Conservation (phyloP, 1,284 basidiomycete genomes). For the Exsudoporus floridanus region DNA sequence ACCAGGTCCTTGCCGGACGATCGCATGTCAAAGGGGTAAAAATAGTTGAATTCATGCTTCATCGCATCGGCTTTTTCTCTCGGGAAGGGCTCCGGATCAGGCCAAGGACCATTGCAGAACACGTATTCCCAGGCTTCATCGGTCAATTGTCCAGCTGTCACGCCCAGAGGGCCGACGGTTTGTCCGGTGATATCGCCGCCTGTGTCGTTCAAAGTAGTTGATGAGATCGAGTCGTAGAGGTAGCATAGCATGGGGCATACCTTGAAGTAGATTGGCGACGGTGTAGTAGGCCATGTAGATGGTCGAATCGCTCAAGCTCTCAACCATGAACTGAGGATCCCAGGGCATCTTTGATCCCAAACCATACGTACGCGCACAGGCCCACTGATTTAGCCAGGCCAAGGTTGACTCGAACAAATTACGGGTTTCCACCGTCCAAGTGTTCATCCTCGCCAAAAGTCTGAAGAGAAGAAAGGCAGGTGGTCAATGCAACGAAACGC, state of each 20-base stretch:
- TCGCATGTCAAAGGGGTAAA: conserved; percentile 98
- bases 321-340: conserved; percentile 96
- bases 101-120: conserved; percentile 78
- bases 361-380: conserved; percentile 96
- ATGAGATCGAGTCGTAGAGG: not conserved
- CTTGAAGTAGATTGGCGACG: conserved; percentile 85
- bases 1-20: conserved; percentile 99
- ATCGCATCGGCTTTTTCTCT: conserved; percentile 81
- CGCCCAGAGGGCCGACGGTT: conserved; percentile 78
- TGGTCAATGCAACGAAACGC: not conserved
- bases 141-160: conserved; percentile 90
- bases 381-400: conserved; percentile 98
- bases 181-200: conserved; percentile 77
- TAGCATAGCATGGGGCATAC: conserved; percentile 40
- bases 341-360: conserved; percentile 96
- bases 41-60: conserved; percentile 94
- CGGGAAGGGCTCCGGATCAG: conserved; percentile 62
- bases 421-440: conserved; percentile 86
- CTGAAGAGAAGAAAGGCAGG: conserved; percentile 39
- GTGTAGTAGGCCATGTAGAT: conserved; percentile 99
- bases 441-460: conserved; percentile 84
- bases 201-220: conserved; percentile 24
- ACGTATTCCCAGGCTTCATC: conserved; percentile 98
- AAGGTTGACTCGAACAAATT: conserved; percentile 91
- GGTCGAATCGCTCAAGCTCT: conserved; percentile 96